Base-by-base conservation (phyloP, 352 stramenopile genomes). In the Thraustochytrium striatum region DNA sequence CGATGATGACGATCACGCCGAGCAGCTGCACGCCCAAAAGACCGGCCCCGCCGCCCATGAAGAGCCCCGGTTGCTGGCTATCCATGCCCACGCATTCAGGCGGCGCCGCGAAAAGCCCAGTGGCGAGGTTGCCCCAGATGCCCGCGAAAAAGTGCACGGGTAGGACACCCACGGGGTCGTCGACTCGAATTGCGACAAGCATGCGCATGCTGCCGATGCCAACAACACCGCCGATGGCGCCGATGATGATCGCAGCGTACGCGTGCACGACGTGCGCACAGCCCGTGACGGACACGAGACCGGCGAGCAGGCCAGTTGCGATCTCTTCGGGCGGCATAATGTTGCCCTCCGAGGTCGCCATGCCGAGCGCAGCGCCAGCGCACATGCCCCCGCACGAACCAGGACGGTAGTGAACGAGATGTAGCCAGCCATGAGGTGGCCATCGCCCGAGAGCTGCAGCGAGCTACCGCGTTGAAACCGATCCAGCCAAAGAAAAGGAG, bases 391-490 rank as follows among this genome's bases (percentile, higher is more conserved):
- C 59, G 53, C 41, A 25, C 36, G 43, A 25, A 19, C 72, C 72
- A 81, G 53, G 19, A 59, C 58, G 7, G 72, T 81, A 13, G 38
- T 81, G 35, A 78, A 58, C 5, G 25, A 55, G 9, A 47, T 33
- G 30, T 36, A 35, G 35, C 33, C 39, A 7, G 72, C 72, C 16
- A 57, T 19, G 8, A 47, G 9, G 38, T 57, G 28, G 25, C 55
- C 38, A 0, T 13, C 72, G 58, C 61, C 30, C 8, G 72, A 78
- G 19, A 81, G 28, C 16, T 2, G 55, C 2, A 81, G 57, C 50
- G 61, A 47, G 41, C 33, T 61, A 3, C 73, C 73, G 65, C 38
- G 57, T 82, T 82, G 47, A 82, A 82, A 2, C 58, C 69, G 36
- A 82, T 16, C 73, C 73, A 82, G 7, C 73, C 73, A 38, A 55